Base-by-base conservation (phyloP, 306 rosid genomes). In the Casuarina glauca region DNA sequence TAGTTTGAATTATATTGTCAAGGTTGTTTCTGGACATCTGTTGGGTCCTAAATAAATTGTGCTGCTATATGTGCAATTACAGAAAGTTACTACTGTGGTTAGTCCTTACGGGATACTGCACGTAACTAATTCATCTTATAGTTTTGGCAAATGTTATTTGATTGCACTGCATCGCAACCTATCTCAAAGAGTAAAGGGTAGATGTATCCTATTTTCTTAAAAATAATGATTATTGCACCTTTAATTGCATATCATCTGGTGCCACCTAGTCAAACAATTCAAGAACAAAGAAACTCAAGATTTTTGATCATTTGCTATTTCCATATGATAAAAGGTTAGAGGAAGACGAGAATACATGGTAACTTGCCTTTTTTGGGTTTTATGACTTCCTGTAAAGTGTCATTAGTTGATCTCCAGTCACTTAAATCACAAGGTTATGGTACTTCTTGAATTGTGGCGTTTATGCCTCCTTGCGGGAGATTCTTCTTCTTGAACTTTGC, bases 241-340 rank as follows among this genome's bases (percentile, higher is more conserved):
- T 63, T 38, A 7, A 63, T 38, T 45, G 35, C n/a, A 26, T 54
- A 3, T 54, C 60, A 35, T 17, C 15, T 63, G 43, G 13, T 3
- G 64, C 64, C 64, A 58, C 32, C 69, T 17, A 36, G 69, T 13
- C 19, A 2, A 3, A 5, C 69, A 19, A 36, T 36, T 63, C 26
- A 63, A 63, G 42, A 63, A 13, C 44, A 63, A 63, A 39, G n/a
- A 63, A 63, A 15, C 46, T 39, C 10, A 63, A 63, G 4, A 63
- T 63, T 17, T 15, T 63, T 38, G 69, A 63, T 63, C 11, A 63
- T 38, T 63, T 63, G 44, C 3, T 63, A 63, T 63, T 63, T 63
- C 16, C 44, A 38, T 9, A 63, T 36, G 4, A n/a, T 36, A 63
- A 39, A 36, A 63, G 15, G 45, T 36, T 36, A 63, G 38, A 13